Evolutionary conservation across 331 rosid species (phyloP).

Genomic region (Telfairia occidentalis): DNA sequence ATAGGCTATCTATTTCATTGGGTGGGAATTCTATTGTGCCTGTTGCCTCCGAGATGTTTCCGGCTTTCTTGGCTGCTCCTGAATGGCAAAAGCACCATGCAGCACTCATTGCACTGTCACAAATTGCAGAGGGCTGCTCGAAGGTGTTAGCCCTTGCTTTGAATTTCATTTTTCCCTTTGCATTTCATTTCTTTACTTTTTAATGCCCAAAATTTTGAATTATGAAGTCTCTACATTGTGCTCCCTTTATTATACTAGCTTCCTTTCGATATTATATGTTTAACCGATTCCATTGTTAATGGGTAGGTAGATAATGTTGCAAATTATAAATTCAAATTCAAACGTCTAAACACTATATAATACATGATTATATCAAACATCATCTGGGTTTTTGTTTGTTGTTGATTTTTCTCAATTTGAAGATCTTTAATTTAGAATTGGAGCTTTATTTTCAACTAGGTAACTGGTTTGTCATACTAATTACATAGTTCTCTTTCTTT

Average conservation of each 20-base stretch:
- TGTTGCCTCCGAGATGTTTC: conserved; percentile 81
- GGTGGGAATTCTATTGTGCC: conserved; percentile 95
- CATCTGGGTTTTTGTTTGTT: not conserved
- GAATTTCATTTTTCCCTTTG: not conserved
- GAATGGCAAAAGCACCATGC: conserved; percentile 97
- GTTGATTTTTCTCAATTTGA: not conserved
- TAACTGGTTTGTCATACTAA: not conserved
- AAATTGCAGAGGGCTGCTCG: conserved; percentile 83
- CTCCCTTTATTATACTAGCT: not conserved
- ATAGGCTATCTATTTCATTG: conserved; percentile 68
- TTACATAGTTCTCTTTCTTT: not conserved
- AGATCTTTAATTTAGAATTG: not conserved
- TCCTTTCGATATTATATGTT: not conserved
- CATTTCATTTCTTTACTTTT: not conserved
- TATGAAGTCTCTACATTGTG: not conserved
- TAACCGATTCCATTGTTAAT: not conserved
- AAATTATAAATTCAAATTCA: not conserved
- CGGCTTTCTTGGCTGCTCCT: conserved; percentile 64
- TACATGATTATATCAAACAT: not conserved
- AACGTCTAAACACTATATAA: not conserved
- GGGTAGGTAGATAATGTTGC: not conserved
- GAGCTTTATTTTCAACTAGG: not conserved
- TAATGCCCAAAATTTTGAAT: not conserved
- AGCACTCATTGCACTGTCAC: conserved; percentile 80
- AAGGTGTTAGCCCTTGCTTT: conserved; percentile 36